Evolutionary conservation across 2,329 filamentous ascomycete species (phyloP).

Genomic region (Scytalidium sp.): DNA sequence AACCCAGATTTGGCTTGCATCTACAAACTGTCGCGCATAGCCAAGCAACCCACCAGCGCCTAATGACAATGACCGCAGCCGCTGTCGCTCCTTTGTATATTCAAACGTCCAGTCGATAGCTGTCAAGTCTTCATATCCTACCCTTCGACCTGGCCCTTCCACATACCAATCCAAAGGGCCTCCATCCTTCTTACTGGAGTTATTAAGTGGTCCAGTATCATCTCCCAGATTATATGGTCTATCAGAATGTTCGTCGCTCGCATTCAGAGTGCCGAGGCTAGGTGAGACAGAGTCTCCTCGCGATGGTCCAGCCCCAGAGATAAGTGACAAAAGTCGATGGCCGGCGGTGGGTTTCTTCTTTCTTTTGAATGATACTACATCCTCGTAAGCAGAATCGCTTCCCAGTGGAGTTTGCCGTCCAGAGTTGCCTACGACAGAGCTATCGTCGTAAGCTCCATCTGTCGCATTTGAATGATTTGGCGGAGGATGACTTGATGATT

Average conservation of each 20-base stretch:
- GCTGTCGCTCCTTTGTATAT: slow-evolving; percentile 91
- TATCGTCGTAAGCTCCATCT: slow-evolving; percentile 28
- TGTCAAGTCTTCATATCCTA: slow-evolving; percentile 93
- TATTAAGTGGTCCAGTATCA: slow-evolving; percentile 9
- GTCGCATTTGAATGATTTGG: slow-evolving; percentile 34
- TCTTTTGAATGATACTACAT: slow-evolving; percentile 69
- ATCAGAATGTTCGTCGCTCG: slow-evolving; percentile 9
- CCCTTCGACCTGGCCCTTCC: slow-evolving; percentile 83
- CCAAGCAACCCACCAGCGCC: slow-evolving; percentile 69
- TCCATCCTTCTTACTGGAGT: slow-evolving; percentile 39
- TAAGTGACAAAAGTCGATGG: slow-evolving; percentile 22
- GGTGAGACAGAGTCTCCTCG: slow-evolving; percentile 20
- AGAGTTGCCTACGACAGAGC: slow-evolving; percentile 24
- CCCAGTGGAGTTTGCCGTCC: slow-evolving; percentile 40
- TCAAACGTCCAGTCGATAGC: slow-evolving; percentile 99
- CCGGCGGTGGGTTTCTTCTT: slow-evolving; percentile 45
- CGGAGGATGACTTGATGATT: slow-evolving; percentile 22
- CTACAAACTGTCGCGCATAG: slow-evolving; percentile 68
- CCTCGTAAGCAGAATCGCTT: slow-evolving; percentile 52
- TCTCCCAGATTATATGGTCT: slow-evolving; percentile 13
- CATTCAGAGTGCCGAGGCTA: slow-evolving; percentile 15
- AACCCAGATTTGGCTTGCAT: slow-evolving; percentile 89
- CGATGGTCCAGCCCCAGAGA: slow-evolving; percentile 16
- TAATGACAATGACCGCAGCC: slow-evolving; percentile 72
- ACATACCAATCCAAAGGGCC: slow-evolving; percentile 75